Conservation (phyloP, 208 protist genomes). For the Leishmania gerbilli region DNA sequence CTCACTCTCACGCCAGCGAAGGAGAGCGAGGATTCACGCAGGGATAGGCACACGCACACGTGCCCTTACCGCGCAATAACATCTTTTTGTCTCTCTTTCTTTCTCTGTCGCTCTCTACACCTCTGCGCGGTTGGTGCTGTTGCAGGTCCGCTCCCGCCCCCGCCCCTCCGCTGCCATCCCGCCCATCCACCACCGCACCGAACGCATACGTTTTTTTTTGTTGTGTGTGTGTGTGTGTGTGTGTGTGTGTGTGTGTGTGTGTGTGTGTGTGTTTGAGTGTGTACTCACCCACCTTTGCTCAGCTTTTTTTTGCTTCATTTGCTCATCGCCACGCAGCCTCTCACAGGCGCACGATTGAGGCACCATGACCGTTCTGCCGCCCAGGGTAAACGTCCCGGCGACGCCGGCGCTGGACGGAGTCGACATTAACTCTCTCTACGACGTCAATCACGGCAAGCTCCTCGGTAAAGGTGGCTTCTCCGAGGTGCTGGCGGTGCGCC, state of each 20-base stretch:
- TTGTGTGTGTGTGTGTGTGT: not conserved
- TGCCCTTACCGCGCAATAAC: not conserved
- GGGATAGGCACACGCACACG: not conserved
- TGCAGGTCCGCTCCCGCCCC: not conserved
- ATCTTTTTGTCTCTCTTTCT: not conserved
- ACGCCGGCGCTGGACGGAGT: slow-evolving; percentile 71
- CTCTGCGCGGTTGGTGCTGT: not conserved
- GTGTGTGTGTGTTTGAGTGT: not conserved
- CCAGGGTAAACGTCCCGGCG: slow-evolving; percentile 58
- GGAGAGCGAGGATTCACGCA: not conserved
- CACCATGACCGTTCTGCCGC: slow-evolving; percentile 25
- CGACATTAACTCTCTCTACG: slow-evolving; percentile 68
- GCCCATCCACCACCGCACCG: not conserved
- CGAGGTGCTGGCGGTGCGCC: slow-evolving; percentile 64
- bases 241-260: not conserved
- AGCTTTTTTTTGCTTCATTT: not conserved
- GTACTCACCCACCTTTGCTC: not conserved
- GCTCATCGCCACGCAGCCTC: not conserved
- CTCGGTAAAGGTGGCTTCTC: slow-evolving; percentile 87
- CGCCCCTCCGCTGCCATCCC: not conserved
- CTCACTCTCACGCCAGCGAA: not conserved
- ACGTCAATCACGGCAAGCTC: slow-evolving; percentile 52
- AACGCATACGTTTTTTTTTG: not conserved
- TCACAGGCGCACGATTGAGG: not conserved
- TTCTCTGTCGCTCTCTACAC: not conserved